Base-by-base conservation (phyloP, 768 basidiomycete species). In the Suillus sp. region DNA sequence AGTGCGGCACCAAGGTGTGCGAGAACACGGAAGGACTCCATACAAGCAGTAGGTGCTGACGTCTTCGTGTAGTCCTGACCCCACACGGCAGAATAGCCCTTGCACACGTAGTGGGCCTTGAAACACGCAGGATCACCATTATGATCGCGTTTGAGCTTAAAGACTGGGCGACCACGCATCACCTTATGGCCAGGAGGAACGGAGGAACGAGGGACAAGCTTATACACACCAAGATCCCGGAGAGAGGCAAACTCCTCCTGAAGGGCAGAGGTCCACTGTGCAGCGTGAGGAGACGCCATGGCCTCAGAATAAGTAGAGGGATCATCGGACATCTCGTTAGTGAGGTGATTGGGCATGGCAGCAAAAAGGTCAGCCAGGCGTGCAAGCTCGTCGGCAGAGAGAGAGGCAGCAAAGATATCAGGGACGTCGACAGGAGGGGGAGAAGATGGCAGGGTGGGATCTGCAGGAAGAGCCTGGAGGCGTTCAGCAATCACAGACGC, bases 81-180 rank as follows among this genome's bases (percentile, higher is more conserved):
- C 43, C 43, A 45, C 9, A 45, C 43, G 1, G 43, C 43, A 10
- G 43, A 45, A 8, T 45, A 45, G 0, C 43, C 43, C 3, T 20
- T n/a, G 3, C 43, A 45, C 0, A 45, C 43, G 3, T 45, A 45
- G 1, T 4, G 9, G 0, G n/a, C 43, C 8, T 45, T 45, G 13
- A 45, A 45, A 8, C 9, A 3, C 1, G 9, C 43, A 10, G 43
- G 43, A 3, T n/a, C 1, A 5, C 75, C 77, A 37, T 68, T 35
- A n/a, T 61, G 45, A 59, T 76, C 68, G n/a, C 62, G 38, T 65
- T 78, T 79, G 5, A 64, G 55, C 2, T 63, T 64, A 57, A 71
- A 77, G 13, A 78, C 75, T 68, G 74, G 74, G 45, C 62, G 64
- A n/a, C 64, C 62, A 1, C 64, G 63, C 48, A 78, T 69, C 7